Conservation (phyloP, 345 rosid species). For the Euphorbia pulcherrima region DNA sequence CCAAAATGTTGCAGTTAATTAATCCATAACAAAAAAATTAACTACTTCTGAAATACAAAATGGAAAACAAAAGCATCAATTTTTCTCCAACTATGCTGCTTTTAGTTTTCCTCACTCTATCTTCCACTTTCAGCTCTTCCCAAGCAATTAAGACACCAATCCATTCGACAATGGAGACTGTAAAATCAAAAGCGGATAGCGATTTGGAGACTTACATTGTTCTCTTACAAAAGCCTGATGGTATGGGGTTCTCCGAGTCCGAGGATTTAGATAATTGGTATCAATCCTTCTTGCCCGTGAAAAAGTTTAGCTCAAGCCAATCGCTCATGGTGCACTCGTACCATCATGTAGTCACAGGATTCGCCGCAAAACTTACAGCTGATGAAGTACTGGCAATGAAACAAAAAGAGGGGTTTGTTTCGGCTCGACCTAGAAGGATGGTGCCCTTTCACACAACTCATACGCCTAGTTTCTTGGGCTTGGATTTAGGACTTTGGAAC, state of each 20-base stretch:
- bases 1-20: background rate
- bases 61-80: background rate
- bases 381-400: constrained; percentile 21
- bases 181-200: background rate
- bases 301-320: constrained; percentile 9
- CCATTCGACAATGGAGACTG: background rate
- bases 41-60: background rate
- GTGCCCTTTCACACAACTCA: constrained; percentile 21
- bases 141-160: background rate
- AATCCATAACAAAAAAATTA: background rate
- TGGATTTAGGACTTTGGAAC: constrained; percentile 18
- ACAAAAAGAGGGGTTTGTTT: constrained; percentile 21
- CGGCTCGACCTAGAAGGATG: constrained; percentile 21
- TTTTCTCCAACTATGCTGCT: background rate
- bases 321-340: constrained; percentile 22
- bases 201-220: constrained; percentile 31
- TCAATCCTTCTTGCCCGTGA: constrained; percentile 26
- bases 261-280: constrained; percentile 26
- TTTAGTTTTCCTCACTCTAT: background rate
- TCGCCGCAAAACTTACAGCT: constrained; percentile 27
- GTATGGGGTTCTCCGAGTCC: background rate
- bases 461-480: constrained; percentile 16
- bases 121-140: background rate
- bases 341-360: constrained; percentile 24
- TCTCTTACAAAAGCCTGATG: constrained; percentile 21